Base-by-base conservation (phyloP, 768 basidiomycete species). In the Lactifluus hygrophoroides region DNA sequence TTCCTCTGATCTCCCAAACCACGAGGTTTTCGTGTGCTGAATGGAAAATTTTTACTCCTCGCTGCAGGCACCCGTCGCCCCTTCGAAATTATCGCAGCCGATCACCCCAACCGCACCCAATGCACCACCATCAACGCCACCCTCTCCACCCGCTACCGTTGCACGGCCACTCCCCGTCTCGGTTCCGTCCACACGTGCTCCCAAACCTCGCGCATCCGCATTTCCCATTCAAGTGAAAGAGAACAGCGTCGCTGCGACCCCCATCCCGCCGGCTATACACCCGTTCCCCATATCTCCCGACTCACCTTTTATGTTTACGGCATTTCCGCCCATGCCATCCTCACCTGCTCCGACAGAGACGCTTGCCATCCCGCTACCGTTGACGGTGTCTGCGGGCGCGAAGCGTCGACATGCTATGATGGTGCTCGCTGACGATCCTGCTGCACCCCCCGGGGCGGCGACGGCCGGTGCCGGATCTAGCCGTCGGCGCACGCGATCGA, bases 351-450 rank as follows among this genome's bases (percentile, higher is more conserved):
- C 64, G 27, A 60, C 70, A 13, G 66, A 69, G 27, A 5, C 60
- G 4, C 70, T 71, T 40, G 42, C 53, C 0, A 37, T 54, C 38
- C 56, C 56, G 5, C 49, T 61, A 7, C 60, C 56, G 4, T 32
- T 61, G 35, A 35, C 60, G 30, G 67, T 82, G 38, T 70, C 79
- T 4, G 76, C 80, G 0, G 86, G 85, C 32, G 75, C 80, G 1
- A 90, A 90, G 70, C 82, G 89, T 8, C 79, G 88, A 34, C 86
- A 90, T 64, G 85, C 86, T 0, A 78, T 86, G 66, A 87, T 89
- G 83, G 83, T 87, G 79, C 80, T 85, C 3, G 34, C 58, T 77
- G 76, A 86, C 3, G 86, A 88, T 63, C 73, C 84, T 0, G 65
- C 75, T 16, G 65, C 77, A 2, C 64, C 63, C 3, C 62, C 63